Base-by-base conservation (phyloP, 2,329 filamentous ascomycete species). In the Stachybotrys chartarum region DNA sequence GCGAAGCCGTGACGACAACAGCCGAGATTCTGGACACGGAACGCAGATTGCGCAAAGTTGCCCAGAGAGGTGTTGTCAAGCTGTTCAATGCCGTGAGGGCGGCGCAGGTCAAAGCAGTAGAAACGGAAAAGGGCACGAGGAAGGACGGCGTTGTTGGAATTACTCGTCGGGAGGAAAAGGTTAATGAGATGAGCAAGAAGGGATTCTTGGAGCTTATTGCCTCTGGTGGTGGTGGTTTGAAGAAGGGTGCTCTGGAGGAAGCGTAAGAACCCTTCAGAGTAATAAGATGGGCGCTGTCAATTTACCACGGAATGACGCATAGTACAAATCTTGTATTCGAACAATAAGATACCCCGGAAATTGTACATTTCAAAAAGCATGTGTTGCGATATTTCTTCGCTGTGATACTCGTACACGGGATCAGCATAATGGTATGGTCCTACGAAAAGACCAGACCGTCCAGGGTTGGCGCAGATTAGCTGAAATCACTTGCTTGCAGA, bases 181-280 rank as follows among this genome's bases (percentile, higher is more conserved):
- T 96, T 53, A 94, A 90, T 61, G 92, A 97, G 78, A 94, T 99
- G 86, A 96, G 88, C 70, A 95, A 96, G 76, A 90, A 97, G 75
- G 92, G 93, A 0, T 99, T 97, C 75, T 73, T 99, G 70, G 93
- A 97, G 58, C 74, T 97, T 70, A 96, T 99, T 68, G 82, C 83
- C 5, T 81, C 79, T 2, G 82, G 83, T 18, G 83, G 83, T 11
- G 81, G 82, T 1, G 77, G 75, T 24, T 60, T 84, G 62, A 85
- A 83, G 65, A 84, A 82, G 72, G 78, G 79, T 7, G 78, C 71
- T 5, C 66, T 86, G 53, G 81, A 84, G 65, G 81, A 84, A 68
- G 81, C 81, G 39, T 81, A 65, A 72, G 58, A 56, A 4, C 24
- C 24, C 24, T 24, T 24, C 24, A 24, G 24, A 24, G 24, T 24